Evolutionary conservation across 2,329 filamentous ascomycete species (phyloP), one percentile per base, ranked within the genome.

Genomic region (Penicillium janthinellum): DNA sequence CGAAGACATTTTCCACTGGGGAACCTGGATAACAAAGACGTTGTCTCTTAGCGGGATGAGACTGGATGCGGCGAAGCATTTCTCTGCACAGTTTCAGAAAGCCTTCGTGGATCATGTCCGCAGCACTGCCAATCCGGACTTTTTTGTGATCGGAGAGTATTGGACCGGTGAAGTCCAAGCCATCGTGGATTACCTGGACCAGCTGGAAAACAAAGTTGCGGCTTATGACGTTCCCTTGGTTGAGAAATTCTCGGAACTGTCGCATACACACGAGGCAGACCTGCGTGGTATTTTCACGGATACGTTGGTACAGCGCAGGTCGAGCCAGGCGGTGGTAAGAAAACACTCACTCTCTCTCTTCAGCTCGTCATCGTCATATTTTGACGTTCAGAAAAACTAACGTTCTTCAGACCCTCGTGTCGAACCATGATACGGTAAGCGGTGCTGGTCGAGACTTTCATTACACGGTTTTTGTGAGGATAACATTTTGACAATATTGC

Each of bases 11-110:
- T 78, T 88, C 56, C 79, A 82, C 53, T 91, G 89, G 89, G 86
- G 86, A 1, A 77, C 82, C 4, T 92, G 89, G 89, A 80, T 92
- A 58, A 82, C 83, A 0, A 77, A 83, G 5, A 79, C 87, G 60
- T 70, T 90, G 0, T 83, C 84, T 0, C 76, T 91, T 11, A 81
- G 83, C 61, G 89, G 88, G 0, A 87, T 91, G 72, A 82, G 89
- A 17, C 82, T 91, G 53, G 89, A 92, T 71, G 89, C 89, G 12
- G 86, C 88, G 34, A 89, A 90, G 75, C 89, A 92, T 74, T 90
- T 88, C 73, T 88, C 85, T 31, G 83, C 84, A 59, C 79, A 81
- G n/a, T 91, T 91, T 69, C 82, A 88, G 35, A 82, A 81, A 44
- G 81, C 86, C n/a, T 90, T 90, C 75, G 83, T 90, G 53, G 76